Percentiles rank a stretch among this genome's conserved stretches.
Conservation (phyloP, 148 eudicot species). For the Spergularia bocconei region DNA sequence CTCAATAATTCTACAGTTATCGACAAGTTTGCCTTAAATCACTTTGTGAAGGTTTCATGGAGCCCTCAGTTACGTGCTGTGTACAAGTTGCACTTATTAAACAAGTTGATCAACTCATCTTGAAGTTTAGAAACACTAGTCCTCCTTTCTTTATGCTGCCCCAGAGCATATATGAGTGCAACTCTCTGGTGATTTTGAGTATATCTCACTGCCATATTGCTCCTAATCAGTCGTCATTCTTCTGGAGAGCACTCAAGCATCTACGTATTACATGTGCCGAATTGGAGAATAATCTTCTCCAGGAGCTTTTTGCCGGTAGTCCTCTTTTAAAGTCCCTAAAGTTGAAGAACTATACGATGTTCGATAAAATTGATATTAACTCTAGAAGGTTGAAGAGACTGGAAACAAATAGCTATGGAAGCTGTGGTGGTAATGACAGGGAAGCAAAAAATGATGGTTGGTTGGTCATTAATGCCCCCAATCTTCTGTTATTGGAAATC, state of each 20-base stretch:
- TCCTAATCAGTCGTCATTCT: background rate
- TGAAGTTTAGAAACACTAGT: background rate
- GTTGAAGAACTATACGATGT: background rate
- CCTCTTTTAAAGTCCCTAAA: slow-evolving; percentile 8
- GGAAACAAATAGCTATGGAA: background rate
- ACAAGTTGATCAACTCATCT: background rate
- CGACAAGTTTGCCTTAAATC: background rate
- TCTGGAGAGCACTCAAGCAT: background rate
- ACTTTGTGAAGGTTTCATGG: background rate
- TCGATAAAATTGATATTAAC: background rate
- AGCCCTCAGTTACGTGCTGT: background rate
- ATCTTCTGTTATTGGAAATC: background rate
- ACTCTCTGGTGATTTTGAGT: background rate
- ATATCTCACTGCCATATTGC: background rate
- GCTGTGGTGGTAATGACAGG: background rate
- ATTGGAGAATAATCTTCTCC: background rate
- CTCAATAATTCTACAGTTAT: background rate
- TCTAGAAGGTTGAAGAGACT: background rate
- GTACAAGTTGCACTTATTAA: background rate
- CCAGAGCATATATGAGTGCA: background rate
- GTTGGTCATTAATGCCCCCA: background rate
- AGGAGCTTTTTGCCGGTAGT: background rate
- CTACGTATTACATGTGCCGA: background rate
- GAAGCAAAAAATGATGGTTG: background rate
- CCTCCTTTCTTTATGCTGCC: background rate